phyloP scores from a whole-genome alignment of 768 basidiomycete genomes.

The Hygrophorus pudorinus region DNA sequence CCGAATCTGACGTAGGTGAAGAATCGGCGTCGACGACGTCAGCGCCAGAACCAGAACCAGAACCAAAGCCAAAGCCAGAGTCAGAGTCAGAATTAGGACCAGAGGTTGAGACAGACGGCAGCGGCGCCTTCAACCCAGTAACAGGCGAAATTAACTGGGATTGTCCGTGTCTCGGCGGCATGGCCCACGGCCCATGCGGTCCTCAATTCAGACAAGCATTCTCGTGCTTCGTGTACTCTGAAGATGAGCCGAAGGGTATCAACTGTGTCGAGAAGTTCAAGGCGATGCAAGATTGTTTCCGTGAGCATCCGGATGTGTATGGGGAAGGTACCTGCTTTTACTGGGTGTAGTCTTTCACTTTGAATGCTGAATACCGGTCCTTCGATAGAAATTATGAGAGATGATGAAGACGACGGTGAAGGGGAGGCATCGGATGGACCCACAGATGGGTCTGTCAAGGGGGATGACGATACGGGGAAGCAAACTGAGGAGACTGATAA shows the following conservation, averaged over 20 bases:
- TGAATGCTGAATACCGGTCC: constrained; percentile 4
- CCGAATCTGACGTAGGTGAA: not conserved
- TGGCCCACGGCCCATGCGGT: constrained; percentile 97
- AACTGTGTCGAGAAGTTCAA: constrained; percentile 98
- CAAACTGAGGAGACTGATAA: no score
- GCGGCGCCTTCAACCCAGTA: constrained; percentile 80
- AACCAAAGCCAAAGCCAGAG: not conserved
- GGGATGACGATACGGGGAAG: constrained; percentile 1
- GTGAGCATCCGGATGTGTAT: constrained; percentile 92
- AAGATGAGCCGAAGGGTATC: constrained; percentile 93
- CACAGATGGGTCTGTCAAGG: constrained; percentile 8
- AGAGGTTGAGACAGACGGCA: constrained; percentile 12
- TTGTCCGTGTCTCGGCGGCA: constrained; percentile 96
- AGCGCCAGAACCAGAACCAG: constrained; percentile 1
- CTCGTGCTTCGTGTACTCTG: constrained; percentile 92
- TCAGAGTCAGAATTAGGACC: constrained; percentile 14
- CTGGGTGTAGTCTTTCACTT: not conserved
- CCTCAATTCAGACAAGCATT: constrained; percentile 90
- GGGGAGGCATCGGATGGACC: constrained; percentile 6
- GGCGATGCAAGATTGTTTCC: constrained; percentile 96
- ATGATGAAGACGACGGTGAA: constrained; percentile 46
- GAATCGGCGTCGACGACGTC: not conserved
- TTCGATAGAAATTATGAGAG: constrained; percentile 53
- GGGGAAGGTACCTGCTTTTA: constrained; percentile 62
- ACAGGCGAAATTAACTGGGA: constrained; percentile 99